Base-by-base conservation (phyloP, 352 stramenopile genomes). In the Elongisporangium senticosum region DNA sequence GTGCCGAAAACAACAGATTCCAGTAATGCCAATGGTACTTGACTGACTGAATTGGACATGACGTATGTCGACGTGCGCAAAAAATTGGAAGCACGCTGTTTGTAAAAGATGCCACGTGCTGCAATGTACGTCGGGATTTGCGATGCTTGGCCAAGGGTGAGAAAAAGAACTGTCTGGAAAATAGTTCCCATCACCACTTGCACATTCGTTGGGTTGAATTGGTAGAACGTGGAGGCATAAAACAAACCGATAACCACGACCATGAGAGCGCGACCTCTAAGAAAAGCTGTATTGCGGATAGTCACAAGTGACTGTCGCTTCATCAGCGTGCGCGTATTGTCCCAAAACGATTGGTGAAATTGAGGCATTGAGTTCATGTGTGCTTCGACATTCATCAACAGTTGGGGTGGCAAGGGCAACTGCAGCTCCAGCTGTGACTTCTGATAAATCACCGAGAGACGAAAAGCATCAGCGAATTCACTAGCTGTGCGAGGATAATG, bases 41-140 rank as follows among this genome's bases (percentile, higher is more conserved):
- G 64, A 39, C 65, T 70, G 17, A 69, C 53, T 15, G 70, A 67
- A 21, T 52, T 67, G 13, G 66, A 75, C 39, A 91, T 39, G 26
- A 92, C 71, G 58, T 91, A 95, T 15, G 77, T 63, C 2, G 71
- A 74, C 7, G 83, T 71, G 20, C 77, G 74, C 53, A 82, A 87
- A 52, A 93, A 93, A 64, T 93, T 89, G 10, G 74, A 64, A 37
- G 76, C 71, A 7, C 72, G 69, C 26, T 96, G 86, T 53, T 92
- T 94, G 75, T 94, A 93, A 69, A 89, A 96, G 19, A 86, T 64
- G 15, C 49, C 72, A 7, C 72, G 71, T 14, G 64, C 63, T 8
- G 75, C 64, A 55, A 93, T 81, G 56, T 93, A 84, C 10, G 79
- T 86, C 15, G 87, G 82, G 8, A 97, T 64, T 51, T 88, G 76